Evolutionary conservation across 441 rosid genomes (phyloP).

Genomic region (Isatis lusitanica): DNA sequence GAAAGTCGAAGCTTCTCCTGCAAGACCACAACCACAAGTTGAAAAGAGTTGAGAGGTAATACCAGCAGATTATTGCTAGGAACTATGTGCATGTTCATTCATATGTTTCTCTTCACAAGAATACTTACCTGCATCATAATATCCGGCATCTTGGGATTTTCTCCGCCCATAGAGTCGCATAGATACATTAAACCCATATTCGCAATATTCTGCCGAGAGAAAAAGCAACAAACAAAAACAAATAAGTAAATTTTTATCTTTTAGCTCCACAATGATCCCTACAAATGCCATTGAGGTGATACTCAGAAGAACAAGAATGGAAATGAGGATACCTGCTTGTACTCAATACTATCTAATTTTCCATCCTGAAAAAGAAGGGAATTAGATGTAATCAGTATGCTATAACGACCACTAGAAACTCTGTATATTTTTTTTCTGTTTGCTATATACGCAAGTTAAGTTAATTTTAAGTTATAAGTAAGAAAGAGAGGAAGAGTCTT

Average conservation of each 20-base stretch:
- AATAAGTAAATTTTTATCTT: constrained; percentile 1
- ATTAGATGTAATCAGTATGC: constrained; percentile 24
- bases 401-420: constrained; percentile 13
- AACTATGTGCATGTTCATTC: background rate
- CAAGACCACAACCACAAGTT: constrained; percentile 31
- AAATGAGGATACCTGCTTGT: constrained; percentile 69
- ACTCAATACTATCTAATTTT: constrained; percentile 71
- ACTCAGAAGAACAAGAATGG: background rate
- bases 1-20: constrained; percentile 74
- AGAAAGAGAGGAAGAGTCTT: background rate
- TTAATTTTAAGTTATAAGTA: background rate
- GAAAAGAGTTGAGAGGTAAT: background rate
- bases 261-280: constrained; percentile 5
- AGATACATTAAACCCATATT: constrained; percentile 71
- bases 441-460: background rate
- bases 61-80: background rate
- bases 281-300: background rate
- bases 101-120: background rate
- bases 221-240: background rate
- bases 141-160: constrained; percentile 54
- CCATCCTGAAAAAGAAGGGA: constrained; percentile 62
- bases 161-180: constrained; percentile 64
- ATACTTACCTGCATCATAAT: constrained; percentile 60
- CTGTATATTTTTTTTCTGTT: background rate
- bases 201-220: constrained; percentile 64